Conservation (phyloP, 306 rosid species). For the Biancaea sappan region DNA sequence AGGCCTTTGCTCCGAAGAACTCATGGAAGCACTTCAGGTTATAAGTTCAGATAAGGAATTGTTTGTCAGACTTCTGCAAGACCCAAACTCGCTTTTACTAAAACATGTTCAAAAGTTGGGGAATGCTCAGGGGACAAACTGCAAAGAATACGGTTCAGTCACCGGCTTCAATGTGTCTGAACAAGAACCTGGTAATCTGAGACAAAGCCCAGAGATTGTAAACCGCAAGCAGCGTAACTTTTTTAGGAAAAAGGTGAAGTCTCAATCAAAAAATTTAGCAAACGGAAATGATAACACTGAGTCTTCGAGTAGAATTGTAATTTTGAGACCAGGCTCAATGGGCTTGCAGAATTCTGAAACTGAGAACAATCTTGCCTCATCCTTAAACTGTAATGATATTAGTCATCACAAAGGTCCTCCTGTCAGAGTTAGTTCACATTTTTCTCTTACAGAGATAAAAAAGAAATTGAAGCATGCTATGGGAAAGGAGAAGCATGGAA, state of each 20-base stretch:
- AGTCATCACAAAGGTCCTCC: constrained; percentile 47
- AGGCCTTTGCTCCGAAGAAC: constrained; percentile 54
- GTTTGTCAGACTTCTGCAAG: constrained; percentile 65
- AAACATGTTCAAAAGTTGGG: constrained; percentile 70
- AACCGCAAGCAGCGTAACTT: constrained; percentile 59
- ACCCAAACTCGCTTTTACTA: constrained; percentile 69
- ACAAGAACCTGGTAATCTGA: constrained; percentile 43
- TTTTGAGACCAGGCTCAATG: constrained; percentile 70
- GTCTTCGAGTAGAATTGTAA: constrained; percentile 71
- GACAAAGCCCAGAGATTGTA: constrained; percentile 57
- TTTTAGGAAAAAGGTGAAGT: constrained; percentile 70
- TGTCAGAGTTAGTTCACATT: constrained; percentile 61
- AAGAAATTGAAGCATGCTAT: constrained; percentile 77
- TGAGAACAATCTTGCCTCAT: constrained; percentile 38
- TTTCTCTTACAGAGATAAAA: constrained; percentile 81
- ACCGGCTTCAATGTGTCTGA: constrained; percentile 46
- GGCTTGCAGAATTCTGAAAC: constrained; percentile 47
- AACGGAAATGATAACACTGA: constrained; percentile 50
- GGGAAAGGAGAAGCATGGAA: constrained; percentile 78
- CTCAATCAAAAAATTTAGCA: constrained; percentile 50
- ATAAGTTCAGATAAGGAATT: constrained; percentile 79
- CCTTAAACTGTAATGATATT: constrained; percentile 44
- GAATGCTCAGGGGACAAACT: constrained; percentile 42
- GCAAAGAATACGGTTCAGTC: constrained; percentile 46
- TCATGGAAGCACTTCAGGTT: constrained; percentile 68